These are phyloP conservation scores for Hemisphaericaspora xylofermentans DNA, from an alignment of 1,139 yeast genomes.

Conservation along the genomic window DNA sequence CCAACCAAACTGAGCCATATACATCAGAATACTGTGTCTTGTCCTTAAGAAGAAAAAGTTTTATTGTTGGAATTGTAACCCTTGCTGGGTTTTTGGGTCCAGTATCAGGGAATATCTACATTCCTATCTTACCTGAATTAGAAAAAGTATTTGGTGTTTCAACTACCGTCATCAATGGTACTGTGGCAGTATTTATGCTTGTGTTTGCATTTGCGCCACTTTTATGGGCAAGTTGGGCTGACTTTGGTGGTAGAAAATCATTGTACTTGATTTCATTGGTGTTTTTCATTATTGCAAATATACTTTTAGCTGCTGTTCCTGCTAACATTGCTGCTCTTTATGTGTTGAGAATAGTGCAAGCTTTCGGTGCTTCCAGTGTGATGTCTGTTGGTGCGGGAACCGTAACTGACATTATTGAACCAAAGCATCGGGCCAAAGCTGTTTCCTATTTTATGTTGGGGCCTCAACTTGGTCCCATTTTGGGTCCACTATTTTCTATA, in stretches of 20 bases:
- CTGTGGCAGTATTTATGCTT: slow-evolving; percentile 60
- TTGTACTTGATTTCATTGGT: slow-evolving; percentile 46
- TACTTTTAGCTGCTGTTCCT: slow-evolving; percentile 49
- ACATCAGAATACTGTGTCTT: slow-evolving; percentile 2
- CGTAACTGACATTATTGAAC: slow-evolving; percentile 50
- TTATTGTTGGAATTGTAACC: slow-evolving; percentile 38
- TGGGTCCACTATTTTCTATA: slow-evolving; percentile 53
- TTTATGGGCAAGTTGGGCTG: slow-evolving; percentile 58
- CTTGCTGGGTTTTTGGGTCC: slow-evolving; percentile 60
- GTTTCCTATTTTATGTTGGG: slow-evolving; percentile 59
- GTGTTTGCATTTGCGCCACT: slow-evolving; percentile 55
- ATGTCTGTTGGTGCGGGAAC: slow-evolving; percentile 60
- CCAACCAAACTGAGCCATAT: not conserved
- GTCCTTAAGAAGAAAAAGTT: slow-evolving; percentile 16
- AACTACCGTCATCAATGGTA: slow-evolving; percentile 50
- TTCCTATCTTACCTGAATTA: slow-evolving; percentile 53
- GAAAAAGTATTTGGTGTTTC: slow-evolving; percentile 42
- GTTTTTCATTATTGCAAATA: slow-evolving; percentile 46
- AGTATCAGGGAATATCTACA: slow-evolving; percentile 57
- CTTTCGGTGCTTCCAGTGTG: slow-evolving; percentile 55
- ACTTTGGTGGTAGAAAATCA: slow-evolving; percentile 55
- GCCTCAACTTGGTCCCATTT: slow-evolving; percentile 57
- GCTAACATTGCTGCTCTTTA: slow-evolving; percentile 45
- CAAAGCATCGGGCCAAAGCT: slow-evolving; percentile 48
- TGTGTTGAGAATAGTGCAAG: slow-evolving; percentile 48